phyloP scores from a whole-genome alignment of 2,329 filamentous ascomycete genomes.

The Didymella sp. region DNA sequence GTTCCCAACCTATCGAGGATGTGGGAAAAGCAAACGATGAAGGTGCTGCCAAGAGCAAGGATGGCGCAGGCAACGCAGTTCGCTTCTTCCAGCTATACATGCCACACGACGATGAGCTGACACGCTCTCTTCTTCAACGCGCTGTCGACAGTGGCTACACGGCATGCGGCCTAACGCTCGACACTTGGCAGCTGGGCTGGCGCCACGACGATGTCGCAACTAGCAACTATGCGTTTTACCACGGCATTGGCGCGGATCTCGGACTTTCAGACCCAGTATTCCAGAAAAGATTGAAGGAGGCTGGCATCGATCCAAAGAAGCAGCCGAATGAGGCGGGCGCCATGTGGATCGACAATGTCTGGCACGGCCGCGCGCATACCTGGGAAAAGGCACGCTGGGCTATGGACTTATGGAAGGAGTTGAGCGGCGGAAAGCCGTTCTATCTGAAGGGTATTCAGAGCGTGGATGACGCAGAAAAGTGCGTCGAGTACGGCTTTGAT shows the following conservation, averaged over 20 bases:
- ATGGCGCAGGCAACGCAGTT: neutral
- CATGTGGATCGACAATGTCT: conserved; percentile 70
- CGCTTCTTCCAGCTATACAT: neutral
- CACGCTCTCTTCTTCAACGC: neutral
- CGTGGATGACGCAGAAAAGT: neutral
- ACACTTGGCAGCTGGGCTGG: neutral
- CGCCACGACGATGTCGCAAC: neutral
- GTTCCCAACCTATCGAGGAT: neutral
- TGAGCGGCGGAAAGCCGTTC: neutral
- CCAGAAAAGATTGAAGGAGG: conserved; percentile 31
- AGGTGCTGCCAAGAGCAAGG: neutral
- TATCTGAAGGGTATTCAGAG: neutral
- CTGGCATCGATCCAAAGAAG: conserved; percentile 61
- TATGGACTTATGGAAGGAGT: conserved; percentile 52
- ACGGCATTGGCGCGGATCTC: neutral
- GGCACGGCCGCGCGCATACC: conserved; percentile 67
- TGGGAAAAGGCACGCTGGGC: conserved; percentile 74
- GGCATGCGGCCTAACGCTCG: neutral
- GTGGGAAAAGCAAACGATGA: neutral
- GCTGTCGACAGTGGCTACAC: neutral
- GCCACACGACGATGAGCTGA: neutral
- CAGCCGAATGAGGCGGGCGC: conserved; percentile 63
- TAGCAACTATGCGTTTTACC: neutral
- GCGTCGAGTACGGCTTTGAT: neutral
- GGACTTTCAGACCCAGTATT: neutral